Evolutionary conservation across 495 filamentous ascomycete species (phyloP).

Genomic region (Podospora didyma): DNA sequence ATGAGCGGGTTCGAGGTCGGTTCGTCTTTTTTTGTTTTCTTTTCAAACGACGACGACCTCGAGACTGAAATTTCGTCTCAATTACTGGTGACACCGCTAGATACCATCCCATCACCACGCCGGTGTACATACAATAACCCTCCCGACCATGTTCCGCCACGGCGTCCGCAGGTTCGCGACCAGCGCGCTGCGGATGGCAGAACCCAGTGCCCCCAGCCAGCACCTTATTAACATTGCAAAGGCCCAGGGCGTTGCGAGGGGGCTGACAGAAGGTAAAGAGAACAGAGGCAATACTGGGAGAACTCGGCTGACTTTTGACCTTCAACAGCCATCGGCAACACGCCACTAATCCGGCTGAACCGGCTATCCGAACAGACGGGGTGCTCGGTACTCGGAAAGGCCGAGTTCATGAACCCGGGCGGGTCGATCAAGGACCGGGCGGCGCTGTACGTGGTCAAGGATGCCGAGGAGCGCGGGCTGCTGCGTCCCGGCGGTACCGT

Average conservation of each 20-base stretch:
- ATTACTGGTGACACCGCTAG: background rate
- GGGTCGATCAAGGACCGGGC: conserved; percentile 96
- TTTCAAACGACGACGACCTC: background rate
- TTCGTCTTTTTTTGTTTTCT: background rate
- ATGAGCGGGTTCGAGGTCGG: background rate
- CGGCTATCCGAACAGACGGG: conserved; percentile 85
- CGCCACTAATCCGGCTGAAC: conserved; percentile 87
- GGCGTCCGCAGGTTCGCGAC: conserved; percentile 48
- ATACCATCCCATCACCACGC: background rate
- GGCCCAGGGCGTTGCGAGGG: conserved; percentile 78
- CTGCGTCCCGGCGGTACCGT: conserved; percentile 86
- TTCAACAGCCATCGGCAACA: conserved; percentile 90
- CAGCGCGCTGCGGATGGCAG: conserved; percentile 37
- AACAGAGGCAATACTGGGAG: background rate
- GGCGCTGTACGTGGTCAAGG: conserved; percentile 86
- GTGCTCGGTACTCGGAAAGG: conserved; percentile 92
- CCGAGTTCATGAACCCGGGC: conserved; percentile 97
- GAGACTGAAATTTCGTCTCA: background rate
- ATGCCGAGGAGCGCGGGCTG: conserved; percentile 85
- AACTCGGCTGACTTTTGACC: too few species aligned
- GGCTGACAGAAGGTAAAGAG: conserved; percentile 75
- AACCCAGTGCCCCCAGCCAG: conserved; percentile 24
- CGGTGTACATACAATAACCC: background rate
- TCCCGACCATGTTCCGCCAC: conserved; percentile 46
- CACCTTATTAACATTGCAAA: conserved; percentile 58